A percentile compares a stretch with the other conserved stretches of the same genome.
Conservation (phyloP, 2,329 filamentous ascomycete genomes). For the Sclerotinia borealis region DNA sequence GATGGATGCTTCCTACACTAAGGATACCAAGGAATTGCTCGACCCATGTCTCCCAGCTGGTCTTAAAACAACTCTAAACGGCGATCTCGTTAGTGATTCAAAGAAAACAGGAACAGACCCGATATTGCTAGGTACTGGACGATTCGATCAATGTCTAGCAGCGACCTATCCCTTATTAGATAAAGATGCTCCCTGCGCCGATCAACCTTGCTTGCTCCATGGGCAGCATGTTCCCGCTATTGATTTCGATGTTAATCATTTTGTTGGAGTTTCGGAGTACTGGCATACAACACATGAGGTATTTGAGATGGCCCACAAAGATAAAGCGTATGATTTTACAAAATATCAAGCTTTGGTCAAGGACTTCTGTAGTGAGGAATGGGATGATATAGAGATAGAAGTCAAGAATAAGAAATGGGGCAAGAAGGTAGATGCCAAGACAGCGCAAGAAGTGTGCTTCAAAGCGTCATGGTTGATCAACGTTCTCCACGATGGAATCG, state of each 20-base stretch:
- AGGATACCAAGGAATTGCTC: slow-evolving; percentile 60
- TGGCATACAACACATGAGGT: slow-evolving; percentile 98
- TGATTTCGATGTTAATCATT: slow-evolving; percentile 96
- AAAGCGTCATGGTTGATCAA: slow-evolving; percentile 98
- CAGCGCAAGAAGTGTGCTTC: slow-evolving; percentile 86
- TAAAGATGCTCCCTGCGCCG: slow-evolving; percentile 78
- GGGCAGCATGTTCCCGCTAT: slow-evolving; percentile 91
- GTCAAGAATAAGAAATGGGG: slow-evolving; percentile 64
- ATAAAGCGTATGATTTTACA: slow-evolving; percentile 80
- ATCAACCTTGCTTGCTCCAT: slow-evolving; percentile 82
- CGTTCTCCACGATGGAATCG: slow-evolving; percentile 91
- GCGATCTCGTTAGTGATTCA: slow-evolving; percentile 44
- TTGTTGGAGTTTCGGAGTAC: slow-evolving; percentile 95
- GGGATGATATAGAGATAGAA: slow-evolving; percentile 66
- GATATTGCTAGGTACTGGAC: slow-evolving; percentile 72
- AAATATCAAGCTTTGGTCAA: slow-evolving; percentile 82
- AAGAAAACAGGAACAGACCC: slow-evolving; percentile 39
- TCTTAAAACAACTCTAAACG: slow-evolving; percentile 67
- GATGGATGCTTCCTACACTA: slow-evolving; percentile 57
- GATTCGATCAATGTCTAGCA: slow-evolving; percentile 77
- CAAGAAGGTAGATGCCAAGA: slow-evolving; percentile 65
- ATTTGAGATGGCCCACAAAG: slow-evolving; percentile 68
- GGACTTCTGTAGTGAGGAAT: slow-evolving; percentile 78
- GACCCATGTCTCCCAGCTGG: slow-evolving; percentile 87
- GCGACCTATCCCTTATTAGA: slow-evolving; percentile 80